phyloP scores from a whole-genome alignment of 108 stramenopile genomes.

The Pseudonitzschia multiseries region DNA sequence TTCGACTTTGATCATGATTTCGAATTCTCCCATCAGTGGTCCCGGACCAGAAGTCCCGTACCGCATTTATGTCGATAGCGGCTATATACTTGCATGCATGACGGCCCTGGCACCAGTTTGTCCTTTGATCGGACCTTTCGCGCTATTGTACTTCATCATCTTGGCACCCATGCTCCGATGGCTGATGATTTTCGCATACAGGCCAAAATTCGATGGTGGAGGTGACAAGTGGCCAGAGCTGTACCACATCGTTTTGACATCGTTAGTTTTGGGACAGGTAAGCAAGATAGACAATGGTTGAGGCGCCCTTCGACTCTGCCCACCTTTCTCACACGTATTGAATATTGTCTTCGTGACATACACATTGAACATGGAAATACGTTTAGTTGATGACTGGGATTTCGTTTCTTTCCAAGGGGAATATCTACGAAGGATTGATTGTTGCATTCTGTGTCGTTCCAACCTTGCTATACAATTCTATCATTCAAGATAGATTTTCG shows the following conservation, averaged over 20 bases:
- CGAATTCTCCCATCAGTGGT: constrained; percentile 27
- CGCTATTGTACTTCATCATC: constrained; percentile 61
- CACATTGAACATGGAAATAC: no score
- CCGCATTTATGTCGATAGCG: constrained; percentile 80
- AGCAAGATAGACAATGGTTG: neutral
- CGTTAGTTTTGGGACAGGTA: constrained; percentile 54
- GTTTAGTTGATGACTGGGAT: neutral
- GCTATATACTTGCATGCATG: constrained; percentile 70
- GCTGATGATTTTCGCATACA: constrained; percentile 72
- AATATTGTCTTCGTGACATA: neutral
- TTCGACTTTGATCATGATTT: no score
- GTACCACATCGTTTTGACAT: constrained; percentile 63
- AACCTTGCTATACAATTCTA: constrained; percentile 51
- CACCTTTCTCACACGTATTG: neutral
- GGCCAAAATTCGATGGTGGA: constrained; percentile 53
- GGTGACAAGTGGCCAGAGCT: constrained; percentile 73
- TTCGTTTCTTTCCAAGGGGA: neutral
- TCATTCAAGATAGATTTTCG: constrained; percentile 50
- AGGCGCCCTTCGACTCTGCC: neutral
- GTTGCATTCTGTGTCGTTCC: constrained; percentile 29
- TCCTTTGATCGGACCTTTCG: constrained; percentile 69
- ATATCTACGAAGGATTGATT: neutral
- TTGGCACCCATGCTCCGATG: constrained; percentile 64
- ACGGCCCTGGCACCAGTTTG: constrained; percentile 67
- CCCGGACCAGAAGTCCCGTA: constrained; percentile 82